Conservation (phyloP, 2,329 filamentous ascomycete genomes). For the Neoarthrinium moseri region DNA sequence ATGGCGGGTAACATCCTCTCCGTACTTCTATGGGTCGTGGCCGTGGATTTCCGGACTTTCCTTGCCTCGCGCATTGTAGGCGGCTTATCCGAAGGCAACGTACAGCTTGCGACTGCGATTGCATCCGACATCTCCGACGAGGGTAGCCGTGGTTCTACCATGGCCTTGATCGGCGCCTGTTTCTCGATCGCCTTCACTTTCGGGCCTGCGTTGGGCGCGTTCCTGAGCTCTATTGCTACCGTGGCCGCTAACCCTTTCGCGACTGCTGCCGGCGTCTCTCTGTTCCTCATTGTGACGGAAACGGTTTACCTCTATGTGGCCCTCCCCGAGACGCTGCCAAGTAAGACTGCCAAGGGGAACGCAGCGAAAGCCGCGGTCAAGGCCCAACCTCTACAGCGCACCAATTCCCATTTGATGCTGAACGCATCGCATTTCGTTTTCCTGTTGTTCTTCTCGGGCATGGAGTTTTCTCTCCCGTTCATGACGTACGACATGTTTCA, state of each 20-base stretch:
- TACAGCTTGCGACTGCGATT: constrained; percentile 94
- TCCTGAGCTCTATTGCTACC: constrained; percentile 72
- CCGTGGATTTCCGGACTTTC: constrained; percentile 93
- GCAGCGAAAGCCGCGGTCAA: constrained; percentile 21
- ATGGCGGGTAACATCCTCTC: constrained; percentile 93
- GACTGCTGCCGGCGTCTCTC: constrained; percentile 83
- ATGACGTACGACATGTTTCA: constrained; percentile 95
- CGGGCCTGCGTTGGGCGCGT: constrained; percentile 88
- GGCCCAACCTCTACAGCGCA: constrained; percentile 46
- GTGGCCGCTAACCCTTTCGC: constrained; percentile 92
- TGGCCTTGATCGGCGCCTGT: constrained; percentile 94
- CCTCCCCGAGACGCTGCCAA: constrained; percentile 83
- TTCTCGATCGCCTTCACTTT: constrained; percentile 98
- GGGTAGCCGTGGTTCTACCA: constrained; percentile 79
- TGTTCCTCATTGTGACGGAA: constrained; percentile 81
- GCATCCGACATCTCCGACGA: constrained; percentile 94
- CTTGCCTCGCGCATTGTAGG: constrained; percentile 90
- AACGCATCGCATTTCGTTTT: constrained; percentile 88
- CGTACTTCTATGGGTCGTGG: constrained; percentile 90
- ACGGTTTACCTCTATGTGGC: constrained; percentile 81
- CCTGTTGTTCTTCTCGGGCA: constrained; percentile 93
- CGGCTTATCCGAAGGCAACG: constrained; percentile 92
- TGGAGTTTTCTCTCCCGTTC: constrained; percentile 97
- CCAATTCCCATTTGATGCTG: constrained; percentile 80
- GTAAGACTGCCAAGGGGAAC: constrained; percentile 24